Evolutionary conservation across 345 rosid genomes (phyloP).

Genomic region (Linum lewisii): DNA sequence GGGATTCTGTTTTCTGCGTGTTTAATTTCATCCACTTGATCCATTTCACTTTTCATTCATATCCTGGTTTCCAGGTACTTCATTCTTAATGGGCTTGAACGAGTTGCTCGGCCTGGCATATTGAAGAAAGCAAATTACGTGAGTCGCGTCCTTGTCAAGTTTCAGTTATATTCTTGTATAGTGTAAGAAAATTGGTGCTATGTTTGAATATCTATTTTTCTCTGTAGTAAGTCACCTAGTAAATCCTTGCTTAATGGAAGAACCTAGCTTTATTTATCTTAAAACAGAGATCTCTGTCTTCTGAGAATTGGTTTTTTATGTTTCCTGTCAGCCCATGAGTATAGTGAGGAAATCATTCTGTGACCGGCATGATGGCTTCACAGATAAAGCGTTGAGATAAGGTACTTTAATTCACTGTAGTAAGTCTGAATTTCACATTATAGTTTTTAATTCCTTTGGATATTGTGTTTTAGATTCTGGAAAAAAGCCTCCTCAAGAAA

Average conservation of each 20-base stretch:
- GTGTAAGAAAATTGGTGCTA: not conserved
- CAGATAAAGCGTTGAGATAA: slow-evolving; percentile 79
- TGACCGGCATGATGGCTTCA: slow-evolving; percentile 76
- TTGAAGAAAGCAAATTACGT: slow-evolving; percentile 88
- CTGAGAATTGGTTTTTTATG: slow-evolving; percentile 11
- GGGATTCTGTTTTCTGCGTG: too few species aligned
- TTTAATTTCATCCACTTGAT: slow-evolving; percentile 2
- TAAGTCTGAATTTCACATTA: too few species aligned
- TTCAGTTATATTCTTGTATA: not conserved
- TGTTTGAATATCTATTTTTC: not conserved
- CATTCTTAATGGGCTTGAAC: slow-evolving; percentile 87
- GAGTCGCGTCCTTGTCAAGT: slow-evolving; percentile 21
- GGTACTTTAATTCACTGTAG: slow-evolving; percentile 36
- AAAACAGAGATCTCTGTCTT: slow-evolving; percentile 6
- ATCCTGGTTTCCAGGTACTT: slow-evolving; percentile 72
- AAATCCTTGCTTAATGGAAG: not conserved
- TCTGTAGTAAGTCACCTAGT: not conserved
- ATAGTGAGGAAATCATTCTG: slow-evolving; percentile 69
- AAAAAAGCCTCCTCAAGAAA: too few species aligned
- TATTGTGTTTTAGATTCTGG: too few species aligned
- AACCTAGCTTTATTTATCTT: not conserved
- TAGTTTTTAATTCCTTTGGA: too few species aligned
- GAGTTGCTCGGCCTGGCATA: slow-evolving; percentile 76
- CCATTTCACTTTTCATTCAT: slow-evolving; percentile 4
- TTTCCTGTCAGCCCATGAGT: slow-evolving; percentile 75